A percentile compares a stretch with the other conserved stretches of the same genome.
phyloP scores from a whole-genome alignment of 1,284 basidiomycete genomes.

The Puccinia hordei region DNA sequence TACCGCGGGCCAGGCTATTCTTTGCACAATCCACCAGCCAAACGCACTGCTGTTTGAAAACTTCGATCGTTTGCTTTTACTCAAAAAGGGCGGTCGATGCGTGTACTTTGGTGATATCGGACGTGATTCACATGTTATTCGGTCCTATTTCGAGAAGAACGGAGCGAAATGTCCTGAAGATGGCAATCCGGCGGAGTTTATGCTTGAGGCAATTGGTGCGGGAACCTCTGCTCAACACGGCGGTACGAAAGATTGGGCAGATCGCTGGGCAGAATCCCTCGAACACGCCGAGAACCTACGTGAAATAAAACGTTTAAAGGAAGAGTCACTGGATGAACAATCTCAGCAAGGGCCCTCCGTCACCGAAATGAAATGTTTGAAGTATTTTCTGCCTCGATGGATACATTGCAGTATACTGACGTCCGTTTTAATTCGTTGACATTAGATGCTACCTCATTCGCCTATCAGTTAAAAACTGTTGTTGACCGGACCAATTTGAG shows the following conservation, averaged over 20 bases:
- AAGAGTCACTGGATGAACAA: slow-evolving; percentile 58
- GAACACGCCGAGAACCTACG: slow-evolving; percentile 59
- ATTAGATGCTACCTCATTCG: slow-evolving; percentile 69
- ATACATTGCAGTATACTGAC: slow-evolving; percentile 58
- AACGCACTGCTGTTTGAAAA: slow-evolving; percentile 17
- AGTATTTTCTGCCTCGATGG: slow-evolving; percentile 53
- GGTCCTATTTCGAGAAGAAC: slow-evolving; percentile 65
- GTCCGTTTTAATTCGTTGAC: slow-evolving; percentile 54
- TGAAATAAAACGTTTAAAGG: slow-evolving; percentile 62
- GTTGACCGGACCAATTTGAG: slow-evolving; percentile 72
- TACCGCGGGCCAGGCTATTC: slow-evolving; percentile 73
- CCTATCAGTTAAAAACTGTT: slow-evolving; percentile 76
- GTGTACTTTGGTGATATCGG: slow-evolving; percentile 67
- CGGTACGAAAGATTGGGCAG: slow-evolving; percentile 61
- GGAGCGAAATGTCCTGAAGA: slow-evolving; percentile 63
- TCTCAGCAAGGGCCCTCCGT: slow-evolving; percentile 56
- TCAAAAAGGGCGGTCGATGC: slow-evolving; percentile 63
- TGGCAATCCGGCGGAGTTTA: slow-evolving; percentile 63
- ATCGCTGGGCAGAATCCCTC: slow-evolving; percentile 59
- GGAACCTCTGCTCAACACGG: slow-evolving; percentile 58
- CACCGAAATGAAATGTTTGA: slow-evolving; percentile 13
- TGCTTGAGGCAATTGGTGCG: slow-evolving; percentile 61
- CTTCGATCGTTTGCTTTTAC: slow-evolving; percentile 54
- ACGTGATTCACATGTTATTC: slow-evolving; percentile 63
- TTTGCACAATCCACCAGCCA: slow-evolving; percentile 25